Evolutionary conservation across 352 stramenopile genomes (phyloP).

Genomic region (Phytopythium kandeliae): DNA sequence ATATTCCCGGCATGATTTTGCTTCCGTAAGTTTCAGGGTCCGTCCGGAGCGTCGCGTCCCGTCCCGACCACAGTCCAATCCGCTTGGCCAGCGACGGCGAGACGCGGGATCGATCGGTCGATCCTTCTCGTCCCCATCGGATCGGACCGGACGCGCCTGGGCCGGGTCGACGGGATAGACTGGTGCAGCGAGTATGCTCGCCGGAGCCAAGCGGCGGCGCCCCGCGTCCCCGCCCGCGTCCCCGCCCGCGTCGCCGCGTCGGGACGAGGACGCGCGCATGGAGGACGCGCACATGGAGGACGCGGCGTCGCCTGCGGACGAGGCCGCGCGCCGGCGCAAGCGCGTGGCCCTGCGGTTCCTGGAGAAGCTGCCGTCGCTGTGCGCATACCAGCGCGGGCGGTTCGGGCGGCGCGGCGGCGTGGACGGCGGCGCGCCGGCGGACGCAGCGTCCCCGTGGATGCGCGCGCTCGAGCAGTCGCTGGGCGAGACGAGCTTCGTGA

Average conservation of each 20-base stretch:
- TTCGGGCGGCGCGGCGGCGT: conserved; percentile 59
- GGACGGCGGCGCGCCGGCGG: conserved; percentile 37
- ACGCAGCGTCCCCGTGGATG: conserved; percentile 37
- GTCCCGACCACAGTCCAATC: background rate
- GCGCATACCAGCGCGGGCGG: conserved; percentile 50
- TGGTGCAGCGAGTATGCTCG: conserved; percentile 8
- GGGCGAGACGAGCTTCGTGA: conserved; percentile 67
- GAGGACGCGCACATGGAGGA: conserved; percentile 13
- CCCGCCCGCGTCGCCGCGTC: too few species aligned
- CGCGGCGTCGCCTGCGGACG: background rate
- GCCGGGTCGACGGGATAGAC: too few species aligned
- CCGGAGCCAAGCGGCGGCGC: conserved; percentile 16
- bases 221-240: background rate
- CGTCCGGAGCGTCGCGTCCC: too few species aligned
- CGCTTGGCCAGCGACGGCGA: background rate
- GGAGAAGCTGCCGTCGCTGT: conserved; percentile 55
- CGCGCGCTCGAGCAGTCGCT: conserved; percentile 59
- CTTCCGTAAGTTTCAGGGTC: too few species aligned
- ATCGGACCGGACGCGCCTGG: too few species aligned
- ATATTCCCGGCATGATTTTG: too few species aligned
- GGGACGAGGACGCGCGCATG: conserved; percentile 7
- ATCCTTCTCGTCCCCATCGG: too few species aligned
- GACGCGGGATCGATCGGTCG: too few species aligned
- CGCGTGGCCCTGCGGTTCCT: conserved; percentile 59
- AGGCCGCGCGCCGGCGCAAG: conserved; percentile 30